Evolutionary conservation across 2,329 filamentous ascomycete genomes (phyloP), one percentile per base, ranked within the genome.

Genomic region (Stagonosporopsis rhizophila): DNA sequence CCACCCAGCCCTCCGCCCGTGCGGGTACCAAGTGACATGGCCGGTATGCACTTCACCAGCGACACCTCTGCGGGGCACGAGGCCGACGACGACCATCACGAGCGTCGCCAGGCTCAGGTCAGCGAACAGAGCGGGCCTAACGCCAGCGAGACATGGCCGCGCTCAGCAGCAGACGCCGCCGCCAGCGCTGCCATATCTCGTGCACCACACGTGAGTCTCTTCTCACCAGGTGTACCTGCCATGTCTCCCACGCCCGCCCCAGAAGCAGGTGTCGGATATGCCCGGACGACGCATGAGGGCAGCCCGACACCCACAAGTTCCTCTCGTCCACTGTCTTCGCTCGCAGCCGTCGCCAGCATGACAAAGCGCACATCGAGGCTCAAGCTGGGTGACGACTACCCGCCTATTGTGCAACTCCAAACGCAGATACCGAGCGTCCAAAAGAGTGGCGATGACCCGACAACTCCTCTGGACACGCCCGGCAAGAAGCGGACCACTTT

Each of bases 401-500:
- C 61, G 22, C 69, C 70, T 42, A 70, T 70, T 46, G 67, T 68
- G 19, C 72, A 69, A 44, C 65, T 73, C 19, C 68, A 67, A 44
- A 62, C 67, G 15, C 69, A 68, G 35, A 75, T 82, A 23, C 75
- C 78, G 14, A 66, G 71, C 41, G 80, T 77, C 6, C 78, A 81
- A 59, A 82, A 82, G 65, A 79, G 80, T 66, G 76, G 71, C 44
- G 80, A 82, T 67, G 80, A 82, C 62, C 79, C 80, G 0, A 78
- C 73, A 9, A 76, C 74, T 1, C 75, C 77, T 3, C 68, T 78
- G 15, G 72, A 77, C 28, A 69, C 62, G 52, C 60, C 67, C 6
- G 63, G 63, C 6, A 53, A 56, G 27, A 63, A 60, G 53, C 64
- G 66, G 25, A 68, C 66, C 27, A 57, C 60, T 11, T 56, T 67